Conservation (phyloP, 228 moss, liverwort and hornwort genomes). For the Sphagnum fallax region DNA sequence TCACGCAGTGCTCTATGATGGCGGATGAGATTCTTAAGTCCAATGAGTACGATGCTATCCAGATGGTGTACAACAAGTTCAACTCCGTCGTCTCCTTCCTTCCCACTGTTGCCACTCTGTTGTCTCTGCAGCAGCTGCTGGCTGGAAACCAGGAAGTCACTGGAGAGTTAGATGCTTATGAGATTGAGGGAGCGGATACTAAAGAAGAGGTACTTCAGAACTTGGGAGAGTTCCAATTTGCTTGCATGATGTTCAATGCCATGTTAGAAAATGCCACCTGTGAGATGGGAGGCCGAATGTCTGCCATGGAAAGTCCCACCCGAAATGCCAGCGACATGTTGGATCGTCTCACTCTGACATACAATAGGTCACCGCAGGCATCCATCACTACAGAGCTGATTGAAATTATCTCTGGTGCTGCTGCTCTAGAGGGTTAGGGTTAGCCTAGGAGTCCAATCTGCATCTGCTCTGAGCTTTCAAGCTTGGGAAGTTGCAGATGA, state of each 20-base stretch:
- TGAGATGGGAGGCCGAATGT: slow-evolving; percentile 92
- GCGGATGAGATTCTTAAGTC: slow-evolving; percentile 84
- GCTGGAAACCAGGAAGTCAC: slow-evolving; percentile 40
- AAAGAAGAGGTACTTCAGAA: slow-evolving; percentile 80
- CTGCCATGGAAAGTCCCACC: slow-evolving; percentile 61
- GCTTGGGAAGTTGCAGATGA: no score
- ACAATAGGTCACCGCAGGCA: slow-evolving; percentile 63
- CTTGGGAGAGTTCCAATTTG: slow-evolving; percentile 79
- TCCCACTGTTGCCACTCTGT: slow-evolving; percentile 81
- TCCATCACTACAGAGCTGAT: slow-evolving; percentile 60
- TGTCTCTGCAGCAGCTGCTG: slow-evolving; percentile 67
- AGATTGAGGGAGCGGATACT: slow-evolving; percentile 68
- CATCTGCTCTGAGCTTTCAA: background rate
- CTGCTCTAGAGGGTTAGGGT: slow-evolving; percentile 33
- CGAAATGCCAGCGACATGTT: slow-evolving; percentile 71
- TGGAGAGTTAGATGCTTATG: slow-evolving; percentile 55
- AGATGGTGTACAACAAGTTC: slow-evolving; percentile 88
- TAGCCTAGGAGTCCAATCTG: background rate
- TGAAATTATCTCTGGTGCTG: slow-evolving; percentile 85
- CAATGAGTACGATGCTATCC: slow-evolving; percentile 81
- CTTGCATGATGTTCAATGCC: slow-evolving; percentile 60
- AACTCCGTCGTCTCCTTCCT: slow-evolving; percentile 70
- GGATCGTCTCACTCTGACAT: slow-evolving; percentile 55
- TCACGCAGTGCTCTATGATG: slow-evolving; percentile 71
- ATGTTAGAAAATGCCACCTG: slow-evolving; percentile 53